Base-by-base conservation (phyloP, 2,329 filamentous ascomycete genomes). In the Cladosporium cucumerinum region DNA sequence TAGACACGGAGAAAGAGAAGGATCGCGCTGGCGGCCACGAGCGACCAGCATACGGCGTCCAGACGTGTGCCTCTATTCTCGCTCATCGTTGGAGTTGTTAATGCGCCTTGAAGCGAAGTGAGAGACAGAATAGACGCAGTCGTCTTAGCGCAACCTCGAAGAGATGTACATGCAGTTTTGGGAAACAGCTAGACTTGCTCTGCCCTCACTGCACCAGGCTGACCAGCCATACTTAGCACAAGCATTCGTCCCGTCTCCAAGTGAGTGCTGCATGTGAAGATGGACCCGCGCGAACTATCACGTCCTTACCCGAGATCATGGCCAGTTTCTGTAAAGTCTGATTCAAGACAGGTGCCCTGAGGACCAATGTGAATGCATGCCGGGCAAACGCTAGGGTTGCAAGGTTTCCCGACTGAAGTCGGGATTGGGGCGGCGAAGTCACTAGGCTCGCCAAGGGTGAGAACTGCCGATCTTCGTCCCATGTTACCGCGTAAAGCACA, bases 381-480 rank as follows among this genome's bases (percentile, higher is more conserved):
- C 18, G 10, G 51, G 18, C 28, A 18, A 54, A n/a, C 30, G 26
- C 51, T 28, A 46, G 51, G 18, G 11, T 12, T 10, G 18, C 16
- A 32, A 54, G 18, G 26, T 54, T 54, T 12, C 26, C 26, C 12
- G 28, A 32, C 14, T 32, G 26, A 54, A 54, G 51, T n/a, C 51
- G 12, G 30, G 32, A 12, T 2, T 54, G 18, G 36, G 36, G 36
- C 18, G 30, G 23, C 18, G 18, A 54, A 54, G 25, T n/a, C 11
- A 21, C 26, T 30, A 23, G 3, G 51, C n/a, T 21, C 11, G 54
- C 28, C n/a, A 57, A 57, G n/a, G 23, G 5, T 16, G 32, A 23
- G 54, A 12, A 39, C n/a, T 57, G 54, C 32, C 28, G 54, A 57
- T 57, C 54, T 57, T 57, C 54, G 54, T 57, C 54, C 39, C 54